These are phyloP conservation scores for Candida orba DNA, from an alignment of 805 yeast genomes.

Conservation along the genomic window DNA sequence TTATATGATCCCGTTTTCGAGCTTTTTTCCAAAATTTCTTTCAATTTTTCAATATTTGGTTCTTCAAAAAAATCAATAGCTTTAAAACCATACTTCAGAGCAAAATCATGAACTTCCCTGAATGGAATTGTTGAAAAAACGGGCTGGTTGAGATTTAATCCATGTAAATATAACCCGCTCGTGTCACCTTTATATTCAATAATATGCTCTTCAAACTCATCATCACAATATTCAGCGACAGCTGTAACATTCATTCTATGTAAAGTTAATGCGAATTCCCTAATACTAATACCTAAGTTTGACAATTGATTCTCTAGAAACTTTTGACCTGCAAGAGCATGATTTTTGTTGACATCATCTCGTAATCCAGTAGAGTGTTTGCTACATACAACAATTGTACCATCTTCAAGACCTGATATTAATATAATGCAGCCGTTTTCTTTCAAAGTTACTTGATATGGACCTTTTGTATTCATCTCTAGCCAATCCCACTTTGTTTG, in stretches of 20 bases:
- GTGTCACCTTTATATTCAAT: conserved; percentile 57
- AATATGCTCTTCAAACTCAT: conserved; percentile 88
- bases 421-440: conserved; percentile 93
- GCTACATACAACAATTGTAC: conserved; percentile 78
- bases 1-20: conserved; percentile 64
- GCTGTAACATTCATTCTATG: conserved; percentile 60
- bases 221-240: conserved; percentile 91
- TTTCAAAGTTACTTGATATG: conserved; percentile 73
- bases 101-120: conserved; percentile 53
- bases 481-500: conserved; percentile 45
- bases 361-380: conserved; percentile 81
- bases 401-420: conserved; percentile 68
- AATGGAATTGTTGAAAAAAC: conserved; percentile 60
- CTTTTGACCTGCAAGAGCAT: conserved; percentile 64
- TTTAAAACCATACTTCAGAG: conserved; percentile 62
- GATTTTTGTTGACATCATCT: conserved; percentile 50
- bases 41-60: conserved; percentile 34
- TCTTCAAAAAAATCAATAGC: conserved; percentile 41
- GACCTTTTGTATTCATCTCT: conserved; percentile 51
- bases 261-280: conserved; percentile 50
- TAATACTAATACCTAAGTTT: conserved; percentile 29
- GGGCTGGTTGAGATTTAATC: conserved; percentile 65
- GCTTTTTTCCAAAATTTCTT: conserved; percentile 45
- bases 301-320: conserved; percentile 50
- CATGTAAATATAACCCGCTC: conserved; percentile 87